Evolutionary conservation across 2,329 filamentous ascomycete genomes (phyloP).

Genomic region (Chaetomium sp.): DNA sequence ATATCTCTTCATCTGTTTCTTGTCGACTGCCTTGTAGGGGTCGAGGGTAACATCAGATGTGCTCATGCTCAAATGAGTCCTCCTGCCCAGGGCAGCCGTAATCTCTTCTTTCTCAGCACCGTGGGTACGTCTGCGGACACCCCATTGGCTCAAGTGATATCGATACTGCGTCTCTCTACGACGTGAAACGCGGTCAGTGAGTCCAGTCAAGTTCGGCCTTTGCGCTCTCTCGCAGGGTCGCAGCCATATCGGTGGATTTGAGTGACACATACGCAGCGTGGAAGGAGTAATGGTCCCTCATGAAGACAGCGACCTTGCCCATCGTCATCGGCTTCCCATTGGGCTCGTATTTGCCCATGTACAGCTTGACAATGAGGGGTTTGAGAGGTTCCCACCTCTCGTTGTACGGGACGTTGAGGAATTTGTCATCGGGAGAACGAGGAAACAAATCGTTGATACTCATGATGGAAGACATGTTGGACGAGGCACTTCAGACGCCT

Average conservation of each 20-base stretch:
- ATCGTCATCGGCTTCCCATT: constrained; percentile 7
- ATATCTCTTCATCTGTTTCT: constrained; percentile 4
- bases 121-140: background rate
- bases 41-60: constrained; percentile 1
- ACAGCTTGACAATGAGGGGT: constrained; percentile 1
- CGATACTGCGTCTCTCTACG: constrained; percentile 5
- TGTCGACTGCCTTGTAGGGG: constrained; percentile 2
- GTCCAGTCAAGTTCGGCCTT: no score
- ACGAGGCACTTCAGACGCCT: no score
- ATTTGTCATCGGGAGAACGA: background rate
- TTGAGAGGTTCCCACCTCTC: constrained; percentile 3
- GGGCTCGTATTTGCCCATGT: constrained; percentile 6
- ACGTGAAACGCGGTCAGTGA: background rate
- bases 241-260: background rate
- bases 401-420: constrained; percentile 1
- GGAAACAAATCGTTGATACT: constrained; percentile 1
- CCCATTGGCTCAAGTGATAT: constrained; percentile 5
- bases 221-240: background rate
- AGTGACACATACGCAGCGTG: constrained; percentile 1
- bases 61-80: background rate
- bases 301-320: constrained; percentile 1
- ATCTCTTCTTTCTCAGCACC: background rate
- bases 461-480: background rate
- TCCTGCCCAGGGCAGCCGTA: background rate
- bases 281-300: constrained; percentile 3